Percentiles rank a stretch among this genome's conserved stretches.
These are phyloP conservation scores for Tylopilus vinaceipallidus DNA, from an alignment of 768 basidiomycete species.

Conservation along the genomic window DNA sequence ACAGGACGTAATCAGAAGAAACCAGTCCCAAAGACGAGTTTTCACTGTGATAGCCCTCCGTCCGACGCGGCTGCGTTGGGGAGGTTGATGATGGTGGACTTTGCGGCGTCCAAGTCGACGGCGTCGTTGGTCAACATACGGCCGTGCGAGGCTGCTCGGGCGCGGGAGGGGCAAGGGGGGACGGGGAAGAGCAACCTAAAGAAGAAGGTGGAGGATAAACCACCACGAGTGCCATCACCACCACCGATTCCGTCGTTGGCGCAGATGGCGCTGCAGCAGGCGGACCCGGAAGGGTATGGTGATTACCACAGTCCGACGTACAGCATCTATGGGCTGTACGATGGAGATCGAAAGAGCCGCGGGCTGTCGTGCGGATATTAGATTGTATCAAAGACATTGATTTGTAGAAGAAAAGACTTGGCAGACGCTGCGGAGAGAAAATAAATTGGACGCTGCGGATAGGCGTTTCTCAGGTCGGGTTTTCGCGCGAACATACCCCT, in stretches of 20 bases:
- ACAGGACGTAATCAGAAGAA: slow-evolving; percentile 33
- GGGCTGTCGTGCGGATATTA: slow-evolving; percentile 26
- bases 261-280: slow-evolving; percentile 69
- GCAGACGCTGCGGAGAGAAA: slow-evolving; percentile 23
- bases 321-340: slow-evolving; percentile 77
- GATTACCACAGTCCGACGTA: slow-evolving; percentile 80
- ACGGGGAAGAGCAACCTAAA: slow-evolving; percentile 25
- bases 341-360: slow-evolving; percentile 55
- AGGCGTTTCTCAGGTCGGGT: neutral
- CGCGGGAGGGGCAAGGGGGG: slow-evolving; percentile 25
- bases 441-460: slow-evolving; percentile 15
- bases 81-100: slow-evolving; percentile 63
- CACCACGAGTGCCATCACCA: slow-evolving; percentile 79
- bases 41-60: slow-evolving; percentile 21
- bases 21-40: slow-evolving; percentile 27
- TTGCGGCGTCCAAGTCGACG: slow-evolving; percentile 39
- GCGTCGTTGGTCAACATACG: slow-evolving; percentile 33
- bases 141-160: slow-evolving; percentile 23
- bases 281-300: slow-evolving; percentile 57
- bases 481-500: slow-evolving; percentile 8
- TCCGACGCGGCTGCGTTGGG: slow-evolving; percentile 50
- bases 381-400: slow-evolving; percentile 1
- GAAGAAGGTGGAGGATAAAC: slow-evolving; percentile 51
- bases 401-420: slow-evolving; percentile 18
- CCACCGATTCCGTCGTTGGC: slow-evolving; percentile 69